Evolutionary conservation across 2,329 filamentous ascomycete genomes (phyloP).

Genomic region (Fusarium nematophilum): DNA sequence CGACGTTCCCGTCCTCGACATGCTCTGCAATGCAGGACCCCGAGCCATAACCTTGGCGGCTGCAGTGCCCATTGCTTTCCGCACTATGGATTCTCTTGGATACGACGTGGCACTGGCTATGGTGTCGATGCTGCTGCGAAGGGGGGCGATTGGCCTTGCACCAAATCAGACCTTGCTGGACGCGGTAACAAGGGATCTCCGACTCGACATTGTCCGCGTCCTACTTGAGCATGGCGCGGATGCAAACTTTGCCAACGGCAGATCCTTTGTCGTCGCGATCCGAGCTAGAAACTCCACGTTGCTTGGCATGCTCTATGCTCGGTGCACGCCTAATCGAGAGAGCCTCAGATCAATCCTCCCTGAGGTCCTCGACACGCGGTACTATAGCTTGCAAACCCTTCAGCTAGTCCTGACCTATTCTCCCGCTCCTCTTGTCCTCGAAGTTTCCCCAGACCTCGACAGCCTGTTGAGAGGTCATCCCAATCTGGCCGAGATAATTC

Average conservation of each 20-base stretch:
- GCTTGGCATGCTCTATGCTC: background rate
- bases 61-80: conserved; percentile 4
- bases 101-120: background rate
- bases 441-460: background rate
- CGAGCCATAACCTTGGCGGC: background rate
- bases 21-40: background rate
- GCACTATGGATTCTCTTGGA: background rate
- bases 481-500: background rate
- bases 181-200: background rate
- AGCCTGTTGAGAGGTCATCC: background rate
- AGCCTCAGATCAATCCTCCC: background rate
- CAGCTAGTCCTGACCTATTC: background rate
- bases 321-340: background rate
- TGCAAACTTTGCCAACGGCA: background rate
- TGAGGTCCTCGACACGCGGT: background rate
- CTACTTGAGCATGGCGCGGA: conserved; percentile 6
- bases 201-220: background rate
- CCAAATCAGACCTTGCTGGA: background rate
- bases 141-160: background rate
- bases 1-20: conserved; percentile 3
- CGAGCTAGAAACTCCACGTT: background rate
- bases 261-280: background rate
- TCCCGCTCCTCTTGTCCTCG: background rate
- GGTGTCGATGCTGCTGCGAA: conserved; percentile 4
- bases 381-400: background rate